Base-by-base conservation (phyloP, 2,329 filamentous ascomycete genomes). In the Rasamsonia emersonii region DNA sequence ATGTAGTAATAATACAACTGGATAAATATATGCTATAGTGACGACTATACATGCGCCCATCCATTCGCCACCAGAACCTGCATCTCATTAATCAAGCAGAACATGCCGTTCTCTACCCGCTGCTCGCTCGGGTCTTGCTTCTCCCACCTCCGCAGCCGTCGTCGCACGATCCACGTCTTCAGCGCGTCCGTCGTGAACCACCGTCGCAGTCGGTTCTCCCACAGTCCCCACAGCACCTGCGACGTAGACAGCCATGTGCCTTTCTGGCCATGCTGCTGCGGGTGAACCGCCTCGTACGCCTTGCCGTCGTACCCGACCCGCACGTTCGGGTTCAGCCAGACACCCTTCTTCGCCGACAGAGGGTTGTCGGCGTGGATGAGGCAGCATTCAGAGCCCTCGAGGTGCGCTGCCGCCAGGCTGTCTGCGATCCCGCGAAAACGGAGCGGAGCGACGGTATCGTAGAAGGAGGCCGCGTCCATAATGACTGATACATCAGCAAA, bases 281-380 rank as follows among this genome's bases (percentile, higher is more conserved):
- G 24, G 21, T 44, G 40, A 4, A 73, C 67, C 10, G 57, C 54
- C 8, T 61, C 52, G 47, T 78, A 79, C 2, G 73, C 73, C 0
- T 53, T 37, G 3, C 55, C 51, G 40, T 65, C 74, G 49, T 84
- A 85, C 2, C 69, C 77, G 4, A 85, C 80, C 6, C 78, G 66
- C 8, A 85, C 79, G 9, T 69, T 68, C 2, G 80, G 78, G 50
- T 86, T 86, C 23, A 85, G 49, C 52, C 67, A 85, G 4, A 84
- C 73, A 30, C 80, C 76, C 33, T 62, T 43, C 25, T 35, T 29
- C 2, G 9, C 16, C 4, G 38, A 41, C 4, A 77, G 57, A 2
- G 72, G 73, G 44, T 84, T 85, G 47, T 85, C 81, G 2, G 75
- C 73, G 49, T 85, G 81, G 33, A 85, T 76, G 0, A 75, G 54